phyloP scores from a whole-genome alignment of 345 rosid genomes.

The Hirschfeldia incana region DNA sequence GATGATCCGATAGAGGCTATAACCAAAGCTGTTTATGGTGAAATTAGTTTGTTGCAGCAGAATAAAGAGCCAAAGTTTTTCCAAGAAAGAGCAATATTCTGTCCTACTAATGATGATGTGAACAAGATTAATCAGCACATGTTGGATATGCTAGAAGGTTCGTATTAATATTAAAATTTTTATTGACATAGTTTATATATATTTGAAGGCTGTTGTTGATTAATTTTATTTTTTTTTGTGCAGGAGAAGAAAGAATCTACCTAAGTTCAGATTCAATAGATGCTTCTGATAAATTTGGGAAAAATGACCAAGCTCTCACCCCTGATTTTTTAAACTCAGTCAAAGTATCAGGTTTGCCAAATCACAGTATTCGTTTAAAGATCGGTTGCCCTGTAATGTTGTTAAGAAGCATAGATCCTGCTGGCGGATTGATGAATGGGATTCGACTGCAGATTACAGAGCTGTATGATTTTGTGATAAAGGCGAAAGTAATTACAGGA shows the following conservation, averaged over 20 bases:
- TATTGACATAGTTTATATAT: too few species aligned
- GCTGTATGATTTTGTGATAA: too few species aligned
- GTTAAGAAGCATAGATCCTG: neutral
- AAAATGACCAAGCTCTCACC: neutral
- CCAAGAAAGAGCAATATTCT: neutral
- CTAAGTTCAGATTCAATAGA: neutral
- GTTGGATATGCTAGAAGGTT: neutral
- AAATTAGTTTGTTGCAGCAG: neutral
- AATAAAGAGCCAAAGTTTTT: neutral
- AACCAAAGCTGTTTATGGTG: neutral
- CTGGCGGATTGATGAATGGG: neutral
- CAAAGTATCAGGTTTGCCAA: neutral
- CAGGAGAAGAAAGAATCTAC: too few species aligned
- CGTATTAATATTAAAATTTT: too few species aligned
- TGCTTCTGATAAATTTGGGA: neutral
- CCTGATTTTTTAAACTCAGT: neutral
- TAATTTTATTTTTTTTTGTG: too few species aligned
- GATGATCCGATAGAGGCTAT: neutral
- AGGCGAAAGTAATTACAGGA: too few species aligned
- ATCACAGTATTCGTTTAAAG: neutral
- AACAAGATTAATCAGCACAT: neutral
- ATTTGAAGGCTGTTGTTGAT: too few species aligned
- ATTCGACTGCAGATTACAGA: neutral
- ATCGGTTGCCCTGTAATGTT: neutral
- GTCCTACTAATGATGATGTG: neutral